These are phyloP conservation scores for Anthoceros angustus DNA, from an alignment of 225 moss, liverwort and hornwort genomes.

Conservation along the genomic window DNA sequence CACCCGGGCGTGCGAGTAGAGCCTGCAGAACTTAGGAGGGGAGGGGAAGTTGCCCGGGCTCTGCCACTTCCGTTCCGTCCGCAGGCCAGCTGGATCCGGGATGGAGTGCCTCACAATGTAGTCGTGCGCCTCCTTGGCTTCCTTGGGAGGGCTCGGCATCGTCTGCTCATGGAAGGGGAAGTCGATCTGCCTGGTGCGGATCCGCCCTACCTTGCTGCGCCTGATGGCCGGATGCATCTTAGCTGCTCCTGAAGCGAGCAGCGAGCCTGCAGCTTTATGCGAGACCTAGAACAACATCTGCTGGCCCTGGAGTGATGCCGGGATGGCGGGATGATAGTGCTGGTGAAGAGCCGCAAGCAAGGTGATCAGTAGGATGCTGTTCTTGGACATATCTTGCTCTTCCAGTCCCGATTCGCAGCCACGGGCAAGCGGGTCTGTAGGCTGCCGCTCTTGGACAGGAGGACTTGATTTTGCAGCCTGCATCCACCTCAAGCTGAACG, in stretches of 20 bases:
- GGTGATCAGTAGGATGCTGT: too few relatives aligned
- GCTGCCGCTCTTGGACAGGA: too few relatives aligned
- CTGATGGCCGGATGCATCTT: slow-evolving; percentile 2
- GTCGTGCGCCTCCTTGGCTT: slow-evolving; percentile 1
- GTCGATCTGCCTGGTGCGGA: not conserved
- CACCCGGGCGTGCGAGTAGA: not conserved
- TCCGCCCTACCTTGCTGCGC: not conserved
- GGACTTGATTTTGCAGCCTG: too few relatives aligned
- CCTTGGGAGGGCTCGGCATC: not conserved
- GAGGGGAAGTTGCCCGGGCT: not conserved
- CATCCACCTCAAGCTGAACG: too few relatives aligned
- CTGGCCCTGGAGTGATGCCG: not conserved
- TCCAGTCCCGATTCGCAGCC: too few relatives aligned
- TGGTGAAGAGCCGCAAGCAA: too few relatives aligned
- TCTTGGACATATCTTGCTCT: too few relatives aligned
- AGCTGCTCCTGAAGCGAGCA: not conserved
- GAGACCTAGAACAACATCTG: not conserved
- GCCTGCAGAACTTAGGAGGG: not conserved
- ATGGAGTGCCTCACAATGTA: not conserved
- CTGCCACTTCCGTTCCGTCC: not conserved
- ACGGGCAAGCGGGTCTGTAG: too few relatives aligned
- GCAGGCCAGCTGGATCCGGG: not conserved
- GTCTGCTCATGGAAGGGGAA: not conserved
- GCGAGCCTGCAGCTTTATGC: not conserved
- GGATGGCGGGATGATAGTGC: too few relatives aligned